A percentile compares a stretch with the other conserved stretches of the same genome.
phyloP scores from a whole-genome alignment of 352 stramenopile genomes.

The Phytophthora pluvialis region DNA sequence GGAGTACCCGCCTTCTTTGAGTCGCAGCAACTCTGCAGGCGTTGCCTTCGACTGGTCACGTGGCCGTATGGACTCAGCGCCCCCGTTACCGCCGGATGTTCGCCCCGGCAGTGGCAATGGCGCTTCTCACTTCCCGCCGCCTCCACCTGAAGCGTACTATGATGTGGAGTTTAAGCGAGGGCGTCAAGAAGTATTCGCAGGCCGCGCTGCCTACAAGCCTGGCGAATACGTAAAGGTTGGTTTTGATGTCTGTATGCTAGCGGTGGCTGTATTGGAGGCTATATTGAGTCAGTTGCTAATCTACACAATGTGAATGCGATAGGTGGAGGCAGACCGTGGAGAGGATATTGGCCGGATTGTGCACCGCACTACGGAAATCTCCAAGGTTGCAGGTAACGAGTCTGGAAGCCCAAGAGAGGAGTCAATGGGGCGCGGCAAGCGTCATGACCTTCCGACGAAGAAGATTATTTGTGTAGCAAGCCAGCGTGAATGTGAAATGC shows the following conservation, averaged over 20 bases:
- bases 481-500: slow-evolving; percentile 91
- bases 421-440: slow-evolving; percentile 55
- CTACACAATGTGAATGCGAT: slow-evolving; percentile 1
- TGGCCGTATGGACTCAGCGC: slow-evolving; percentile 41
- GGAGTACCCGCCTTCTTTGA: slow-evolving; percentile 63
- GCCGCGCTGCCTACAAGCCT: slow-evolving; percentile 86
- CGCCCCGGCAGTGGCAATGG: slow-evolving; percentile 31
- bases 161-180: slow-evolving; percentile 97
- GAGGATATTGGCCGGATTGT: slow-evolving; percentile 97
- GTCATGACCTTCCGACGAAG: slow-evolving; percentile 84
- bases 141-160: slow-evolving; percentile 88
- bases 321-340: slow-evolving; percentile 97
- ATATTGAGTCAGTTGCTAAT: slow-evolving; percentile 1
- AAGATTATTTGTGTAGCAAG: slow-evolving; percentile 94
- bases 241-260: no score
- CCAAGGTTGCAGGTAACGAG: slow-evolving; percentile 70
- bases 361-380: slow-evolving; percentile 83
- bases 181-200: slow-evolving; percentile 91
- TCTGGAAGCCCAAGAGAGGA: slow-evolving; percentile 44
- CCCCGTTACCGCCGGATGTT: slow-evolving; percentile 69
- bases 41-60: slow-evolving; percentile 75
- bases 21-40: slow-evolving; percentile 64
- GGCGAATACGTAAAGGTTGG: slow-evolving; percentile 94
- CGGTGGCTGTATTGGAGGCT: not conserved
- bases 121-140: slow-evolving; percentile 51